Evolutionary conservation across 2,329 filamentous ascomycete genomes (phyloP).

Genomic region (Zarea fungicola): DNA sequence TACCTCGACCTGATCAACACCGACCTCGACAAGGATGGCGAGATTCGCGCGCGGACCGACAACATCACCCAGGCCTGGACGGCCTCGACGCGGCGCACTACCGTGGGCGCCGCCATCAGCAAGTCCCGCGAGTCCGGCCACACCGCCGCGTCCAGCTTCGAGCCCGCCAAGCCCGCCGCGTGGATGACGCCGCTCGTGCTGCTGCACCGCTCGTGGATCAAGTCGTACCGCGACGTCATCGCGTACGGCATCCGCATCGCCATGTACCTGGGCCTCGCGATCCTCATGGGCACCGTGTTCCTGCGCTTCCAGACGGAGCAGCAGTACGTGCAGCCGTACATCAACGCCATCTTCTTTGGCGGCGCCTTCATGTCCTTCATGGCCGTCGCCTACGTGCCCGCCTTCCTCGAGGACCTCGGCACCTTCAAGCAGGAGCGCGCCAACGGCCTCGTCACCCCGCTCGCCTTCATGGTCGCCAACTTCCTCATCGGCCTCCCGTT

Average conservation of each 20-base stretch:
- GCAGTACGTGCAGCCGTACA: constrained; percentile 71
- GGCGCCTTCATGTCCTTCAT: constrained; percentile 75
- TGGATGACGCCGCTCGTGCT: constrained; percentile 56
- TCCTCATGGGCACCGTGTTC: constrained; percentile 89
- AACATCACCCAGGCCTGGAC: constrained; percentile 24
- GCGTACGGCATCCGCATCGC: constrained; percentile 76
- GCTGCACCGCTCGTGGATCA: constrained; percentile 74
- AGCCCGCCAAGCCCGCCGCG: constrained; percentile 36
- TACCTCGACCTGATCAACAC: constrained; percentile 73
- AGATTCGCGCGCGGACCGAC: constrained; percentile 32
- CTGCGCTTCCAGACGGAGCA: constrained; percentile 64
- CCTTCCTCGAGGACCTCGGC: constrained; percentile 72
- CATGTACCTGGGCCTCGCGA: constrained; percentile 72
- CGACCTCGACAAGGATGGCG: constrained; percentile 58
- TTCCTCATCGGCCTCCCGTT: constrained; percentile 79
- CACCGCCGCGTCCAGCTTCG: constrained; percentile 14
- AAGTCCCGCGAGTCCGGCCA: constrained; percentile 16
- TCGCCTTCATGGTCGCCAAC: constrained; percentile 70
- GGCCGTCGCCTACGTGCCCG: constrained; percentile 79
- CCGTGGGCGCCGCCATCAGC: neutral
- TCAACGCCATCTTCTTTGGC: constrained; percentile 76
- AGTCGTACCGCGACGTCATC: constrained; percentile 77
- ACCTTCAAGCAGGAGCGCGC: constrained; percentile 72
- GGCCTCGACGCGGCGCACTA: constrained; percentile 12
- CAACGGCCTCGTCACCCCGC: constrained; percentile 74